Percentiles rank a stretch among this genome's conserved stretches.
phyloP scores from a whole-genome alignment of 1,139 yeast genomes.

The Meyerozyma elateridarum region DNA sequence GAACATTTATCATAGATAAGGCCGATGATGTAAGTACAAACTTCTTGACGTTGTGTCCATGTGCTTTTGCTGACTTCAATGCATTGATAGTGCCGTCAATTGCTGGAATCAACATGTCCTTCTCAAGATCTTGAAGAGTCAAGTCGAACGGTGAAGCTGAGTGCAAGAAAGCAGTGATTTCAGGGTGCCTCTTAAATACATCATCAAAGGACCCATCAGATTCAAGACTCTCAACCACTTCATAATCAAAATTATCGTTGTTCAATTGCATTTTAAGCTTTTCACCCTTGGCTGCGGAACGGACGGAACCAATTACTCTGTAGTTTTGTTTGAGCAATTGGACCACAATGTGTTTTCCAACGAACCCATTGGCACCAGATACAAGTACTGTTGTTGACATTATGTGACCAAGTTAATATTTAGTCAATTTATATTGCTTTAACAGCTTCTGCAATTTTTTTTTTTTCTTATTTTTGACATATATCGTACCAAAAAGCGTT shows the following conservation, averaged over 20 bases:
- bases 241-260: slow-evolving; percentile 34
- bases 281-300: slow-evolving; percentile 48
- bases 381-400: slow-evolving; percentile 27
- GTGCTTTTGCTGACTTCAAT: slow-evolving; percentile 7
- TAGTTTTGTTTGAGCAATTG: slow-evolving; percentile 33
- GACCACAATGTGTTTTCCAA: slow-evolving; percentile 32
- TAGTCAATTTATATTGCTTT: too few relatives aligned
- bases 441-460: too few relatives aligned
- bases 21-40: slow-evolving; percentile 32
- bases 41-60: slow-evolving; percentile 20
- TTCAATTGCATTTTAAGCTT: slow-evolving; percentile 28
- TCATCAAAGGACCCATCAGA: slow-evolving; percentile 48
- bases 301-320: slow-evolving; percentile 55
- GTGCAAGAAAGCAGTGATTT: slow-evolving; percentile 51
- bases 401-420: too few relatives aligned
- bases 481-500: too few relatives aligned
- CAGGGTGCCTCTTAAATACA: slow-evolving; percentile 42
- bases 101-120: slow-evolving; percentile 5
- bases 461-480: too few relatives aligned
- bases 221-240: slow-evolving; percentile 49
- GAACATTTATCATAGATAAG: too few relatives aligned
- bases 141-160: slow-evolving; percentile 53
- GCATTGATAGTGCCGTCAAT: slow-evolving; percentile 1
- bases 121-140: slow-evolving; percentile 14
- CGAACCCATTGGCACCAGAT: slow-evolving; percentile 36